A percentile compares a stretch with the other conserved stretches of the same genome.
Evolutionary conservation across 345 rosid genomes (phyloP).

Genomic region (Eucalyptus albens): DNA sequence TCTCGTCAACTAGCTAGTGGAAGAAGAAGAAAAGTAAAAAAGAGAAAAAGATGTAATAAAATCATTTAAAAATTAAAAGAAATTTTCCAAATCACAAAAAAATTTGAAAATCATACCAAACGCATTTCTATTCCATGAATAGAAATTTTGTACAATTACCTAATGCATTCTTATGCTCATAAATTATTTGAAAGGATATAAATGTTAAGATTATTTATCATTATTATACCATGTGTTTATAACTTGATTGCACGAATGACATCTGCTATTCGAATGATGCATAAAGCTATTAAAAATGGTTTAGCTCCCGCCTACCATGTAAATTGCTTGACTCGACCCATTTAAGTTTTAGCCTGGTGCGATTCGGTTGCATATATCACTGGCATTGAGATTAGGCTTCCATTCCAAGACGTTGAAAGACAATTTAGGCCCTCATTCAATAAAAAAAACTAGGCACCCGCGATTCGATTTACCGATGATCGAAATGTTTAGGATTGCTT

Average conservation of each 20-base stretch:
- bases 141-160: fast-evolving
- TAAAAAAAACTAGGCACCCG: neutral
- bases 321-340: neutral
- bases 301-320: fast-evolving
- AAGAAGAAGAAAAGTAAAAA: too few species aligned
- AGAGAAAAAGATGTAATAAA: too few species aligned
- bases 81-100: fast-evolving
- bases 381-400: neutral
- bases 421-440: neutral
- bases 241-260: neutral
- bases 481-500: neutral
- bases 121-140: fast-evolving
- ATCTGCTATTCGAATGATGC: fast-evolving
- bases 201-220: too few species aligned
- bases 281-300: neutral
- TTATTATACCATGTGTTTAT: fast-evolving
- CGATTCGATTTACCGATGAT: neutral
- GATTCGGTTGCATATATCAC: neutral
- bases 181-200: fast-evolving
- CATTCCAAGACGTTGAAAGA: neutral
- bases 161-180: fast-evolving
- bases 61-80: too few species aligned
- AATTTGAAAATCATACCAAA: fast-evolving
- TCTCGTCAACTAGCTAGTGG: too few species aligned
- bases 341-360: fast-evolving